Conservation (phyloP, 345 rosid genomes). For the Mallotus nudiflorus region DNA sequence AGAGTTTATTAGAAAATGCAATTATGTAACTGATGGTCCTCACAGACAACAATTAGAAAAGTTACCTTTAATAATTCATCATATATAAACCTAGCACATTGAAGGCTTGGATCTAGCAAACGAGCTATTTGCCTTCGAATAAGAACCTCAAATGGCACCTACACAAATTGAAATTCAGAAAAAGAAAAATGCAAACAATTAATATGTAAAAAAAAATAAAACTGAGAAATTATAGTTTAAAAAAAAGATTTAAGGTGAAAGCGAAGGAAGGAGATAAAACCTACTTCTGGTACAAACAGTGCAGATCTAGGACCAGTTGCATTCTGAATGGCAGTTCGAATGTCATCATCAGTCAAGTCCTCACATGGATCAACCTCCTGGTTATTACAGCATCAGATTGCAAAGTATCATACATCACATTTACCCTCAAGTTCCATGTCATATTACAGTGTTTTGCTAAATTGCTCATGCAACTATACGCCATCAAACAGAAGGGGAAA, state of each 20-base stretch:
- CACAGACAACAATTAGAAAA: neutral
- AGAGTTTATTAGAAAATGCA: conserved; percentile 10
- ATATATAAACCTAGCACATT: conserved; percentile 94
- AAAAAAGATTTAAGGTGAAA: neutral
- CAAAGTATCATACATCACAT: neutral
- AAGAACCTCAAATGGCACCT: conserved; percentile 98
- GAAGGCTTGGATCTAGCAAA: conserved; percentile 90
- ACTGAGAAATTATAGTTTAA: conserved; percentile 10
- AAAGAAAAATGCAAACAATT: neutral
- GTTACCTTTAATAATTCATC: conserved; percentile 85
- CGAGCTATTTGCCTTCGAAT: conserved; percentile 89
- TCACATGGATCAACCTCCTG: conserved; percentile 99
- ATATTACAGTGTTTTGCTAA: neutral
- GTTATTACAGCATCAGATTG: conserved; percentile 15
- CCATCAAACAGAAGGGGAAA: neutral
- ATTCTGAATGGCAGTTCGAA: conserved; percentile 93
- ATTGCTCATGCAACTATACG: neutral
- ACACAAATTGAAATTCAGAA: conserved; percentile 16
- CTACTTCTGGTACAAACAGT: conserved; percentile 85
- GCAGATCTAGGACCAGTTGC: conserved; percentile 94
- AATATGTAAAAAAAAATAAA: neutral
- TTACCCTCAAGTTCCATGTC: neutral
- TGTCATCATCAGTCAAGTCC: conserved; percentile 89
- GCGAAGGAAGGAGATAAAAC: conserved; percentile 19
- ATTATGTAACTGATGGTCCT: neutral